Percentiles rank a stretch among this genome's conserved stretches.
phyloP scores from a whole-genome alignment of 257 asterid species.

The Solanum lignicaule region DNA sequence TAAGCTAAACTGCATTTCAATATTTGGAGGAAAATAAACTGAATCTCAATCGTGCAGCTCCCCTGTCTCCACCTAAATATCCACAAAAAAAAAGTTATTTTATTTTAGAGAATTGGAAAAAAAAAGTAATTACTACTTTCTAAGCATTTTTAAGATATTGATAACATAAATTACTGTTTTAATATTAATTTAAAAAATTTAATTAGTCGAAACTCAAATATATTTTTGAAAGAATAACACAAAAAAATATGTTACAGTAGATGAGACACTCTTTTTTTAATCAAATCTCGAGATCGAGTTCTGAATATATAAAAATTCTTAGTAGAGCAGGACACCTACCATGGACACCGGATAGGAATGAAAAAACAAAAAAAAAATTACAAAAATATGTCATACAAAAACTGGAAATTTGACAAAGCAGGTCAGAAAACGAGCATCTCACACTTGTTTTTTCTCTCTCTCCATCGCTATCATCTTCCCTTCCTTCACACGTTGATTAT shows the following conservation, averaged over 20 bases:
- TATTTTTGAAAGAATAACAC: no score
- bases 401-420: not conserved
- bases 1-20: not conserved
- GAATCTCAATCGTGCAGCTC: not conserved
- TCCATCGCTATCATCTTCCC: not conserved
- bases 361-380: no score
- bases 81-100: not conserved
- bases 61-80: not conserved
- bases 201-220: not conserved
- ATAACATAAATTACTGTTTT: not conserved
- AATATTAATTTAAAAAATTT: not conserved
- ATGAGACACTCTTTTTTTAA: no score
- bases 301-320: no score
- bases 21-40: not conserved
- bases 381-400: not conserved
- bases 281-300: no score
- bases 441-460: not conserved
- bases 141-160: not conserved
- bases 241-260: no score
- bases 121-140: not conserved
- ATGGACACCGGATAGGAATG: no score
- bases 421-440: not conserved
- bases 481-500: not conserved
- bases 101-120: not conserved
- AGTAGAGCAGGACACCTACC: no score